A percentile compares a stretch with the other conserved stretches of the same genome.
Evolutionary conservation across 129 eudicot species (phyloP).

Genomic region (Silybum marianum): DNA sequence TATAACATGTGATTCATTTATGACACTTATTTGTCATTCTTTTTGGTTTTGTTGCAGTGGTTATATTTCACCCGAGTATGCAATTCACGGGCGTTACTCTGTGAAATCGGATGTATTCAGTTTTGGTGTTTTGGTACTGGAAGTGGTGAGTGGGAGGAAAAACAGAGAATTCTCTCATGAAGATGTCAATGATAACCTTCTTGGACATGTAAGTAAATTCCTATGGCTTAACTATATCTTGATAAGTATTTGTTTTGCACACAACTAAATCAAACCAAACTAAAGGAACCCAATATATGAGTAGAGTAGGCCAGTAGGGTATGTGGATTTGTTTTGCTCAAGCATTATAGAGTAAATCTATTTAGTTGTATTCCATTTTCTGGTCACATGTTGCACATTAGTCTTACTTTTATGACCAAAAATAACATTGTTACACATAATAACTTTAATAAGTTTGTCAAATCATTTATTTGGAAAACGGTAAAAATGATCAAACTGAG

Average conservation of each 20-base stretch:
- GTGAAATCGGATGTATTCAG: slow-evolving; percentile 22
- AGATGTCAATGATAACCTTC: slow-evolving; percentile 26
- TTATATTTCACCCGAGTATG: slow-evolving; percentile 23
- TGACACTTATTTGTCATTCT: background rate
- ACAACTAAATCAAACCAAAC: no score
- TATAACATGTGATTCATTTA: background rate
- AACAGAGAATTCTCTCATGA: slow-evolving; percentile 31
- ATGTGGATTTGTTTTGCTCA: no score
- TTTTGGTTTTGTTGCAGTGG: slow-evolving; percentile 6
- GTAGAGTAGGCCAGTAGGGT: no score
- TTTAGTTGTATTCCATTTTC: no score
- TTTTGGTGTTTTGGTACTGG: slow-evolving; percentile 37
- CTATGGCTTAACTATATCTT: background rate
- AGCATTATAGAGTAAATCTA: no score
- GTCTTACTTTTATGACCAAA: no score
- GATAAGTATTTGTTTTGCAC: background rate
- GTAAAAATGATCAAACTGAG: no score
- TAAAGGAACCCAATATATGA: no score
- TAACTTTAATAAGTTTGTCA: no score
- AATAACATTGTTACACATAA: no score
- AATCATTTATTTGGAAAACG: no score
- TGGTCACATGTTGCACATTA: no score
- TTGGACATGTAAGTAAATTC: slow-evolving; percentile 29
- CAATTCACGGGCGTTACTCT: slow-evolving; percentile 12
- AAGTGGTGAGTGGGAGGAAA: slow-evolving; percentile 40